These are phyloP conservation scores for Gnomoniopsis smithogilvyi DNA, from an alignment of 2,329 filamentous ascomycete genomes.

Conservation along the genomic window DNA sequence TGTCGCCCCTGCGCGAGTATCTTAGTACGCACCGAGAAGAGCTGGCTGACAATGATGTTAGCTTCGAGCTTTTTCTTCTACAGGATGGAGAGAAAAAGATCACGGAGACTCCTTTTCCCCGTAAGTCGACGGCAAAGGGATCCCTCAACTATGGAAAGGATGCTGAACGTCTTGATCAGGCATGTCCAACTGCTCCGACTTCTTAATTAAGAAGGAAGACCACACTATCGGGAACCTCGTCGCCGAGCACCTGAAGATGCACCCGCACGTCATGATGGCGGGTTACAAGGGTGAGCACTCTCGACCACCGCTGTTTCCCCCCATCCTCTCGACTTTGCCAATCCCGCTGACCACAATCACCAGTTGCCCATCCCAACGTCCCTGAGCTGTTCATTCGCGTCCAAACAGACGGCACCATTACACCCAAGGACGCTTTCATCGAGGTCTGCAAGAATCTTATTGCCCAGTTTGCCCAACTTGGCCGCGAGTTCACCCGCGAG, in stretches of 20 bases:
- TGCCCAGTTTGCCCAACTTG: slow-evolving; percentile 73
- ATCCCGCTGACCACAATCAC: slow-evolving; percentile 14
- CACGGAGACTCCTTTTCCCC: slow-evolving; percentile 81
- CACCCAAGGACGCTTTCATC: slow-evolving; percentile 84
- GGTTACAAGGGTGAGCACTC: slow-evolving; percentile 74
- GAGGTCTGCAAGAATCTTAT: slow-evolving; percentile 80
- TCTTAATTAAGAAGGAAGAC: slow-evolving; percentile 94
- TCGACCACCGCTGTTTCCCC: background rate
- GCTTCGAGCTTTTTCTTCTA: slow-evolving; percentile 92
- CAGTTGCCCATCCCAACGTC: slow-evolving; percentile 59
- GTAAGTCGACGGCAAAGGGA: slow-evolving; percentile 52
- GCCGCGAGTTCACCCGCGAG: slow-evolving; percentile 88
- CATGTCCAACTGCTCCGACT: slow-evolving; percentile 92
- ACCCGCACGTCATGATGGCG: slow-evolving; percentile 81
- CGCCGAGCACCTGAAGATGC: slow-evolving; percentile 78
- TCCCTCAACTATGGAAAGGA: background rate
- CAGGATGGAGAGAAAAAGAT: slow-evolving; percentile 90
- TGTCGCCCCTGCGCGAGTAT: background rate
- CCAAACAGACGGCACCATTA: slow-evolving; percentile 85
- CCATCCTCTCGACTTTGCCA: background rate
- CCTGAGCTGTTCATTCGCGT: slow-evolving; percentile 69
- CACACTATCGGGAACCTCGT: slow-evolving; percentile 93
- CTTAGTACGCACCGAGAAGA: background rate
- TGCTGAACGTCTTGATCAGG: slow-evolving; percentile 46
- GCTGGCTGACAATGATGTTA: slow-evolving; percentile 35